These are phyloP conservation scores for Globisporangium carolinianum DNA, from an alignment of 352 stramenopile species.

Conservation along the genomic window DNA sequence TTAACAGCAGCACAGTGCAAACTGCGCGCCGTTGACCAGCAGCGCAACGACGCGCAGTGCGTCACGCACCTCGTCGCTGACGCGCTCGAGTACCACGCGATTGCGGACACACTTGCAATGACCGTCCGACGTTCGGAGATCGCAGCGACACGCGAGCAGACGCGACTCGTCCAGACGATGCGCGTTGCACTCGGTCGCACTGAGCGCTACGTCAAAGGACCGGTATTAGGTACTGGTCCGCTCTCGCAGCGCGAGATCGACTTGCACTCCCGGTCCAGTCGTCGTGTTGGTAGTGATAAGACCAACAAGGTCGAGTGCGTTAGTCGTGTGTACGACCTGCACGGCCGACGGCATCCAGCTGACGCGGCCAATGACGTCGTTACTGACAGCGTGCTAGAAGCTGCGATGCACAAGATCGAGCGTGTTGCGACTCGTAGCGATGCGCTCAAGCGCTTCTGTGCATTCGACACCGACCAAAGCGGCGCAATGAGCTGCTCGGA, in stretches of 20 bases:
- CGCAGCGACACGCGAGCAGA: conserved; percentile 30
- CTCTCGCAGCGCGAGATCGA: conserved; percentile 42
- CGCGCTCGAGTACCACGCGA: conserved; percentile 50
- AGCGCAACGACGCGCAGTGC: conserved; percentile 14
- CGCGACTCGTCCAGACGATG: conserved; percentile 26
- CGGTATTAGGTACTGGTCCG: conserved; percentile 32
- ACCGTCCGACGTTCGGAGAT: conserved; percentile 40
- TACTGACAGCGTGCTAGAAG: conserved; percentile 25
- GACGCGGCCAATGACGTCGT: conserved; percentile 21
- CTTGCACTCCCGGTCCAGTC: conserved; percentile 4
- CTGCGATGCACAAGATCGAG: conserved; percentile 51
- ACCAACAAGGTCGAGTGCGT: conserved; percentile 1
- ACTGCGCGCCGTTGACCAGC: conserved; percentile 25
- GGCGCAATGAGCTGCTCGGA: conserved; percentile 38
- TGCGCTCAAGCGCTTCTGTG: conserved; percentile 31
- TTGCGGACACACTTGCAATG: conserved; percentile 26
- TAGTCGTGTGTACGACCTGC: conserved; percentile 49
- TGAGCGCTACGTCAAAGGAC: conserved; percentile 23
- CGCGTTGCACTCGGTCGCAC: conserved; percentile 23
- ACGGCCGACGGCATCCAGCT: conserved; percentile 38
- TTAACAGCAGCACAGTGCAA: conserved; percentile 31
- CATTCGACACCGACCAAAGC: conserved; percentile 41
- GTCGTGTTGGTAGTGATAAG: neutral
- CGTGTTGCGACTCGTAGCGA: conserved; percentile 18
- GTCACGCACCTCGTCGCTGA: conserved; percentile 44